Conservation (phyloP, 768 basidiomycete genomes). For the Rhodotorula babjevae region DNA sequence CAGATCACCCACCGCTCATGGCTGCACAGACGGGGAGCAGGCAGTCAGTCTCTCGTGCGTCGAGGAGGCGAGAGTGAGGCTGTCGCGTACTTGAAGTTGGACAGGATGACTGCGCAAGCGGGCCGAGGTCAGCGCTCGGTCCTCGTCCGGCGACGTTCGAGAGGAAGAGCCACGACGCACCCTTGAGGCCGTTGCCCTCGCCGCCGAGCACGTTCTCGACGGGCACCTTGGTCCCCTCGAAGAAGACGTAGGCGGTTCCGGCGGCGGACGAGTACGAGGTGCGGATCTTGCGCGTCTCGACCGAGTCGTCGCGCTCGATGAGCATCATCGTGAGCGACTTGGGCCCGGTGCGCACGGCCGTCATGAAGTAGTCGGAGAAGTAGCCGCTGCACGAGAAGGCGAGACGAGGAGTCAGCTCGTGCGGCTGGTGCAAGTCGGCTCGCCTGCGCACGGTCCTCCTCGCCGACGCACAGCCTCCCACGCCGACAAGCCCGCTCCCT, state of each 20-base stretch:
- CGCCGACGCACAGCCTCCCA: no score
- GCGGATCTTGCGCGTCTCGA: conserved; percentile 80
- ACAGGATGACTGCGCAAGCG: conserved; percentile 44
- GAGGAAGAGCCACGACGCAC: background rate
- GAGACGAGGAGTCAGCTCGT: no score
- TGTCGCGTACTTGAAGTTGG: conserved; percentile 90
- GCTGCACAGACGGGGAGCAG: no score
- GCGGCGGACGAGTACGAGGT: conserved; percentile 84
- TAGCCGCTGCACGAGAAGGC: conserved; percentile 44
- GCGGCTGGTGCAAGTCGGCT: no score
- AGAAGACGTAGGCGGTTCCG: conserved; percentile 74
- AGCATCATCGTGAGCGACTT: conserved; percentile 78
- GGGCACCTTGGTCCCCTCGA: conserved; percentile 79
- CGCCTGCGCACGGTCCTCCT: no score
- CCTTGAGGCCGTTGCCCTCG: conserved; percentile 72
- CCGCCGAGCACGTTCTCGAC: conserved; percentile 78
- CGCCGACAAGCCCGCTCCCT: no score
- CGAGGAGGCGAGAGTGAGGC: conserved; percentile 46
- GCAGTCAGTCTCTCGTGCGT: no score
- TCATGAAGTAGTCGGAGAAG: conserved; percentile 73
- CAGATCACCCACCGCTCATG: conserved; percentile 69
- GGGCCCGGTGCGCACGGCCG: conserved; percentile 60
- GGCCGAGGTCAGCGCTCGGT: background rate
- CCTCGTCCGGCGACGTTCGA: no score
- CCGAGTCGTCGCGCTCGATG: conserved; percentile 69